These are phyloP conservation scores for Pisolithus orientalis DNA, from an alignment of 768 basidiomycete genomes.

Conservation along the genomic window DNA sequence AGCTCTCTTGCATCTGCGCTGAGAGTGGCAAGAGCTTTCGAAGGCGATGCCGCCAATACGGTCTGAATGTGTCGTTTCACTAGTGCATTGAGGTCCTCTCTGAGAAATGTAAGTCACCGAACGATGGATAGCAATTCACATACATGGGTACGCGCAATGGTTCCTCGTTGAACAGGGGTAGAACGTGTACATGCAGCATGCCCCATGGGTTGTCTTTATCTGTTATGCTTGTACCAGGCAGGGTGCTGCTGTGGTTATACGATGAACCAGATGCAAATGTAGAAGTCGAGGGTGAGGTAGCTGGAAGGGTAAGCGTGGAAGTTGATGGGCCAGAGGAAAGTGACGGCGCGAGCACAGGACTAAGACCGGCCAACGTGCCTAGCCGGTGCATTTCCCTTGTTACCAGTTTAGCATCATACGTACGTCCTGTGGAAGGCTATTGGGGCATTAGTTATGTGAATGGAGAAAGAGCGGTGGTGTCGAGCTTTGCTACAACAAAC, in stretches of 20 bases:
- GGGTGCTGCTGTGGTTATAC: conserved; percentile 14
- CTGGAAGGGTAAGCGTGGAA: conserved; percentile 38
- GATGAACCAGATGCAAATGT: conserved; percentile 29
- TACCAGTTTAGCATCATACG: conserved; percentile 76
- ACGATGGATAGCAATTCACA: conserved; percentile 1
- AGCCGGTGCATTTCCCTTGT: conserved; percentile 83
- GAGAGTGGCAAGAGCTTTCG: conserved; percentile 66
- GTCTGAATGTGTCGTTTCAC: conserved; percentile 74
- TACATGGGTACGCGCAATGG: conserved; percentile 80
- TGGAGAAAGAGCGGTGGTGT: conserved; percentile 1
- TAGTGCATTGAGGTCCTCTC: conserved; percentile 83
- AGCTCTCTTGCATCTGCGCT: conserved; percentile 78
- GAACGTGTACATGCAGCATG: conserved; percentile 75
- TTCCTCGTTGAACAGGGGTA: conserved; percentile 90
- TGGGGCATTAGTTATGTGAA: conserved; percentile 2
- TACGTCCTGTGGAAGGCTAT: conserved; percentile 57
- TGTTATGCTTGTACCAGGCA: conserved; percentile 24
- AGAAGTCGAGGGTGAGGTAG: conserved; percentile 30
- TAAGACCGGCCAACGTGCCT: conserved; percentile 52
- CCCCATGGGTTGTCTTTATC: conserved; percentile 73
- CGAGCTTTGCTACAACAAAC: conserved; percentile 22
- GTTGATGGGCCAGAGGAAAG: conserved; percentile 42
- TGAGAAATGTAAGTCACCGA: conserved; percentile 24
- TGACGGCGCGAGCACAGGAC: conserved; percentile 35
- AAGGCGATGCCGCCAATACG: conserved; percentile 66